Percentiles rank a stretch among this genome's conserved stretches.
Conservation (phyloP, 1,284 basidiomycete species). For the Termitomyces sp. region DNA sequence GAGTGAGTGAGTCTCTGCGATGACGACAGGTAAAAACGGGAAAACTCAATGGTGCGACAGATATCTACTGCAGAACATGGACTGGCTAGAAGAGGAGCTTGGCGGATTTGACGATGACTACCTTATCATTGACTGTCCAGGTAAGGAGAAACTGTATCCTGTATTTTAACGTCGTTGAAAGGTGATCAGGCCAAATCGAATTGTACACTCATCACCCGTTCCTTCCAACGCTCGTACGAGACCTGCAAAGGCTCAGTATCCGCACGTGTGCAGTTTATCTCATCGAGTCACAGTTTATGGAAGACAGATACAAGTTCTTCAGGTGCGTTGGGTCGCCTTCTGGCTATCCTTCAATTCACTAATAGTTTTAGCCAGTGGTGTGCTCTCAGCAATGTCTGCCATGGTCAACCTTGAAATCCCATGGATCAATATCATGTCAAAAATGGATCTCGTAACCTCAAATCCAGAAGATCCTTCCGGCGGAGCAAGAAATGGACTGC, state of each 20-base stretch:
- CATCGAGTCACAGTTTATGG: conserved; percentile 98
- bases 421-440: conserved; percentile 97
- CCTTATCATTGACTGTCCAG: conserved; percentile 96
- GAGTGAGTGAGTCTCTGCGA: conserved; percentile 49
- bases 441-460: conserved; percentile 92
- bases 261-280: conserved; percentile 85
- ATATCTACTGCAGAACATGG: conserved; percentile 94
- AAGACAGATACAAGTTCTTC: conserved; percentile 98
- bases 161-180: not conserved
- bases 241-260: conserved; percentile 68
- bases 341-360: not conserved
- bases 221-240: conserved; percentile 81
- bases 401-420: conserved; percentile 98
- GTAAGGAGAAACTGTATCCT: conserved; percentile 31
- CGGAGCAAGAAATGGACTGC: conserved; percentile 65
- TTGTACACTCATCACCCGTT: conserved; percentile 98
- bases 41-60: conserved; percentile 34
- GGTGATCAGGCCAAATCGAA: conserved; percentile 84
- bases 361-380: conserved; percentile 58
- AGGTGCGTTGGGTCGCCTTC: conserved; percentile 39
- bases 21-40: not conserved
- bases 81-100: conserved; percentile 98
- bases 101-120: conserved; percentile 97
- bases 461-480: conserved; percentile 58
- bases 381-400: conserved; percentile 95